Conservation (phyloP, 768 basidiomycete genomes). For the Multifurca ochricompacta region DNA sequence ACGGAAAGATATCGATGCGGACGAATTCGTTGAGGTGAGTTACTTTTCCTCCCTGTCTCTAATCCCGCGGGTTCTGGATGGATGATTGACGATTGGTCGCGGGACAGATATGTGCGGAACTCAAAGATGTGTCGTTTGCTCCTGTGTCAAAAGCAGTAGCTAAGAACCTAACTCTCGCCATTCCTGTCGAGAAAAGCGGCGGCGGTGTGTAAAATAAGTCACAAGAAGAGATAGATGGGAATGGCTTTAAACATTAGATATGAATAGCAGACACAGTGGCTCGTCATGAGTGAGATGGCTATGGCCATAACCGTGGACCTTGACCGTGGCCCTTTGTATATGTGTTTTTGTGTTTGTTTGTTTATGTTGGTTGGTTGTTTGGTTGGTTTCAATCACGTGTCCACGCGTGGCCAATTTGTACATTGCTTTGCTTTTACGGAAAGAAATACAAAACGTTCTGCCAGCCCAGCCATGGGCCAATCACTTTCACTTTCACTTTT, state of each 20-base stretch:
- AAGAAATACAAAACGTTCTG: background rate
- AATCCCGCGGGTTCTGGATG: background rate
- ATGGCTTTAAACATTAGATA: no score
- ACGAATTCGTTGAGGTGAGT: slow-evolving; percentile 83
- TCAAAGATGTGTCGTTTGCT: slow-evolving; percentile 57
- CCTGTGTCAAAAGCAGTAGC: slow-evolving; percentile 27
- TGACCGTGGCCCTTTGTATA: no score
- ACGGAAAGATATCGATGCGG: slow-evolving; percentile 56
- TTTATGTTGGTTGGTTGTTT: no score
- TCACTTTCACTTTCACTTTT: no score
- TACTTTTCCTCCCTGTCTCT: background rate
- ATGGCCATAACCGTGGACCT: no score
- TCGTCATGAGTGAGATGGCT: no score
- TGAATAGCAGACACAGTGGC: no score
- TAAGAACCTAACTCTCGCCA: slow-evolving; percentile 36
- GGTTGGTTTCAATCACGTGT: no score
- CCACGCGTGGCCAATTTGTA: no score
- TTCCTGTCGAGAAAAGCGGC: slow-evolving; percentile 49
- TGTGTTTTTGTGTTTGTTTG: no score
- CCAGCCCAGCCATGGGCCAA: background rate
- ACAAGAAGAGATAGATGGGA: no score
- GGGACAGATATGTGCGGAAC: slow-evolving; percentile 57
- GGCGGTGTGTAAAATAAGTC: slow-evolving; percentile 35
- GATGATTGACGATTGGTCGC: background rate
- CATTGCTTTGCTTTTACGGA: no score